A percentile compares a stretch with the other conserved stretches of the same genome.
These are phyloP conservation scores for Lignosus rhinocerotis DNA, from an alignment of 1,284 basidiomycete species.

Conservation along the genomic window DNA sequence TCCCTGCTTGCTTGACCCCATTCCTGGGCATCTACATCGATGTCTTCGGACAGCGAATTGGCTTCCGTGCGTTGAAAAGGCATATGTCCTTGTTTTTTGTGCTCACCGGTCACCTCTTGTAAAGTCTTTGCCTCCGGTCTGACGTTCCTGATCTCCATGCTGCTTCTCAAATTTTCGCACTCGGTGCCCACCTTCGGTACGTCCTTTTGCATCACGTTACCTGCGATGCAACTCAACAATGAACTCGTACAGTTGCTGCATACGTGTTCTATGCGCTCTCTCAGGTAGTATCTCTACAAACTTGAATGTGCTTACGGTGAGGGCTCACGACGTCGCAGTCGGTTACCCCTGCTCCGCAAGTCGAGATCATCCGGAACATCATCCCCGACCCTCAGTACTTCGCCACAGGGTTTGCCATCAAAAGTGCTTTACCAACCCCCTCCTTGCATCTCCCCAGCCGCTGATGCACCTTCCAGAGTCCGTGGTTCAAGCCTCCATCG, in stretches of 20 bases:
- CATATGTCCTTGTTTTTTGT: neutral
- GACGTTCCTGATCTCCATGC: slow-evolving; percentile 45
- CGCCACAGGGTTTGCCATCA: slow-evolving; percentile 45
- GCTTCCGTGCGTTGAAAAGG: slow-evolving; percentile 37
- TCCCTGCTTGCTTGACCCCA: slow-evolving; percentile 44
- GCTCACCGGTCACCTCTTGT: neutral
- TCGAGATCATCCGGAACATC: slow-evolving; percentile 44
- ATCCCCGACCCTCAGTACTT: slow-evolving; percentile 45
- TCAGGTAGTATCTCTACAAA: slow-evolving; percentile 31
- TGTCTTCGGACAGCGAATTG: slow-evolving; percentile 42
- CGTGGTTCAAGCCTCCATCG: slow-evolving; percentile 45
- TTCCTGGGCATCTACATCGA: slow-evolving; percentile 47
- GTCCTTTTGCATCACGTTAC: slow-evolving; percentile 11
- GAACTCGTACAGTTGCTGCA: slow-evolving; percentile 37
- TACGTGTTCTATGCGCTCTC: slow-evolving; percentile 47
- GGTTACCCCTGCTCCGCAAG: slow-evolving; percentile 46
- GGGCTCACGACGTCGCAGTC: slow-evolving; percentile 24
- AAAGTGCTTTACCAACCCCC: slow-evolving; percentile 32
- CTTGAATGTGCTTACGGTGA: no score
- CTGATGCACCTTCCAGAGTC: slow-evolving; percentile 30
- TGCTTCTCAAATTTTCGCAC: slow-evolving; percentile 43
- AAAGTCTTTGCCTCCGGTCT: slow-evolving; percentile 44
- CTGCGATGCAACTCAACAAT: neutral
- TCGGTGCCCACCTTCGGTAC: slow-evolving; percentile 40
- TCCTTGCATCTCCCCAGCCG: neutral